Evolutionary conservation across 1,284 basidiomycete species (phyloP).

Genomic region (Leucoagaricus sp.): DNA sequence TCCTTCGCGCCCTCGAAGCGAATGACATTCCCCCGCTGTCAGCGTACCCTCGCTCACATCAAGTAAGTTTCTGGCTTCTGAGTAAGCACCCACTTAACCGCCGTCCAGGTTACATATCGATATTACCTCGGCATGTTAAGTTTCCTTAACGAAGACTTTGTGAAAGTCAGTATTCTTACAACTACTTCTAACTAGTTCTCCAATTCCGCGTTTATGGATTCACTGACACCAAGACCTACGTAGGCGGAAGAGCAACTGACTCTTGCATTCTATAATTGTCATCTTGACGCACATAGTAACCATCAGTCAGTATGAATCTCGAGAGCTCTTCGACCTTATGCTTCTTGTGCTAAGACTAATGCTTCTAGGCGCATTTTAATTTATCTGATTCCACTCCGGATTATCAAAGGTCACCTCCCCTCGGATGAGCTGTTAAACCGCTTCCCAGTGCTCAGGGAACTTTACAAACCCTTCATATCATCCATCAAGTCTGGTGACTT

Average conservation of each 20-base stretch:
- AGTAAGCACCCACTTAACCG: constrained; percentile 10
- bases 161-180: constrained; percentile 66
- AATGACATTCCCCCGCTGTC: constrained; percentile 82
- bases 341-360: neutral
- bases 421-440: constrained; percentile 63
- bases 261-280: constrained; percentile 82
- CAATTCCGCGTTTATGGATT: neutral
- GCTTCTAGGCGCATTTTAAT: constrained; percentile 76
- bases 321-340: constrained; percentile 1
- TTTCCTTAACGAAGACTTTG: constrained; percentile 91
- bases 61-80: constrained; percentile 49
- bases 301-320: constrained; percentile 69
- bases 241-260: constrained; percentile 84
- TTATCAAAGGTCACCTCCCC: constrained; percentile 86
- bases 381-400: constrained; percentile 87
- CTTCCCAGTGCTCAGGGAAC: constrained; percentile 71
- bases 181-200: too few relatives aligned
- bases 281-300: constrained; percentile 66
- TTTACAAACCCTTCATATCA: constrained; percentile 80
- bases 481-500: constrained; percentile 83
- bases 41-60: constrained; percentile 82
- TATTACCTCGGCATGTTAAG: constrained; percentile 95
- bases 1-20: constrained; percentile 85
- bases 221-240: too few relatives aligned
- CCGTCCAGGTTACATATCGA: constrained; percentile 75